Base-by-base conservation (phyloP, 2,329 filamentous ascomycete genomes). In the Nectriaceae sp. region DNA sequence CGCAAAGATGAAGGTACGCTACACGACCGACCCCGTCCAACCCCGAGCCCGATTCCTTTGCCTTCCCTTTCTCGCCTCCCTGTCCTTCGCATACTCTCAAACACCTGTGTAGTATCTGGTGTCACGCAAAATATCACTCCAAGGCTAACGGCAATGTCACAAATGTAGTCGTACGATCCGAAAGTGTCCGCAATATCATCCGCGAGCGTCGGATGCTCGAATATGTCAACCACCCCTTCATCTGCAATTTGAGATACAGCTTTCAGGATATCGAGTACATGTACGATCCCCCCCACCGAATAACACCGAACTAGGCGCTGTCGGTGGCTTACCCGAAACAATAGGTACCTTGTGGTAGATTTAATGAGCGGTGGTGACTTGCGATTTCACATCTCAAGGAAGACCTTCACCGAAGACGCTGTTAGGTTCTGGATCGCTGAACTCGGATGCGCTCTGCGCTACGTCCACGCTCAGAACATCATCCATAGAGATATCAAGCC, bases 231-330 rank as follows among this genome's bases (percentile, higher is more conserved):
- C 94, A 99, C 66, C 91, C 93, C 21, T 99, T 97, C 70, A 88
- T 99, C 60, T 97, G 93, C 77, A 99, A 99, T 71, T 76, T 99
- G 77, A 89, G 94, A 64, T 99, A 97, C 75, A 97, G 92, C 73
- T 99, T 99, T 68, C 94, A 99, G 73, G 94, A 99, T 71, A 91
- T 97, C 62, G 94, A 99, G 71, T 99, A 99, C 73, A 88, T 99
- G 90, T 96, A 78, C 65, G 89, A 39, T 26, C 21, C 47, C 24
- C 11, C 37, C n/a, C 11, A 11, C 16, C 8, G 21, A 24, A 40
- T 24, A 40, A 26, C 21, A 11, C 16, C 33, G 15, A 22, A 22
- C 21, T 21, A 16, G 19, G 29, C 31, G 21, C 13, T 29, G 39
- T 18, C n/a, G 8, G 21, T 47, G 21, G 50, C 59, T 66, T 22